Evolutionary conservation across 2,329 filamentous ascomycete genomes (phyloP), one percentile per base, ranked within the genome.

Genomic region (Scopulariopsis brevicaulis): DNA sequence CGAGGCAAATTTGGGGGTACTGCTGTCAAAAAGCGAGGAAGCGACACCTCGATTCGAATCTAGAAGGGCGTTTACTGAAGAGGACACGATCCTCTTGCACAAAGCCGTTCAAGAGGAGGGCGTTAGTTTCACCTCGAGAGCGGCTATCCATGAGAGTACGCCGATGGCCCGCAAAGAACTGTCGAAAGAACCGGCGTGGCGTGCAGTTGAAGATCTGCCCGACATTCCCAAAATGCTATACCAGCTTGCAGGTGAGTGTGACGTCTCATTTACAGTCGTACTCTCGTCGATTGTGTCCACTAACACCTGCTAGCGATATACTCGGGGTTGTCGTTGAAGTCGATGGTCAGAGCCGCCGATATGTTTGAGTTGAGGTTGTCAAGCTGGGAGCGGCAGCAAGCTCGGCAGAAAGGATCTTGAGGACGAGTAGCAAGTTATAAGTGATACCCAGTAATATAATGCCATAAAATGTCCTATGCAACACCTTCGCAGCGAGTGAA

Each of bases 321-420:
- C 52, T 50, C 50, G 15, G 56, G 56, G 5, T 34, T 57, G n/a
- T 40, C 48, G 6, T 37, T 57, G 25, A 22, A 53, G 4, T 11
- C 28, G 28, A 57, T 57, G 56, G 56, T 63, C 15, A 54, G 53
- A 37, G 59, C 58, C 24, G 61, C 58, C 8, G 61, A 63, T 20
- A 61, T 60, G 60, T 56, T 57, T n/a, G 60, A 63, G 51, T 40
- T 52, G 25, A 43, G 51, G 20, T 54, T 62, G 51, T 54, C 59
- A n/a, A 53, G 28, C 7, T 46, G 53, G 34, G 56, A 62, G 48
- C 58, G 53, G 32, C 18, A 40, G 37, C 5, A 40, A 50, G 20
- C 37, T 24, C 14, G 14, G 32, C 14, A 32, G 12, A 25, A 8
- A 15, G 40, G 25, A 28, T 34, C 34, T 24, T n/a, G 20, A 14